phyloP scores from a whole-genome alignment of 2,329 filamentous ascomycete species.

The Proliferodiscus dingleyae region DNA sequence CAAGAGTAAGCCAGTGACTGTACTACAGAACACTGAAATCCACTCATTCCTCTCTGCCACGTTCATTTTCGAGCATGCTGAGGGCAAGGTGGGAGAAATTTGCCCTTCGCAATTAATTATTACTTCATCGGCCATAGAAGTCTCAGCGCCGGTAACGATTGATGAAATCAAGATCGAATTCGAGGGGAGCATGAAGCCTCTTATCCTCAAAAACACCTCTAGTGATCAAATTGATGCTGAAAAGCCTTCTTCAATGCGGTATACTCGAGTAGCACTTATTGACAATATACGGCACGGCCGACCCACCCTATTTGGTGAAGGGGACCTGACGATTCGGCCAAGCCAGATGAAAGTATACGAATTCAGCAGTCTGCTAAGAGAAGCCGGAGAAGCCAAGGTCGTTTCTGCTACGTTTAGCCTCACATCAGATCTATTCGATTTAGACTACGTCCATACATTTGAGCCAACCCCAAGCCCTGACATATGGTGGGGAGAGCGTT shows the following conservation, averaged over 20 bases:
- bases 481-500: conserved; percentile 47
- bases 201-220: conserved; percentile 40
- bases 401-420: conserved; percentile 59
- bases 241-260: conserved; percentile 2
- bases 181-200: conserved; percentile 51
- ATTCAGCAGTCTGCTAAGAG: conserved; percentile 68
- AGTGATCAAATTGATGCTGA: conserved; percentile 1
- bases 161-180: conserved; percentile 50
- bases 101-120: conserved; percentile 55
- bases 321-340: conserved; percentile 61
- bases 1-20: conserved; percentile 44
- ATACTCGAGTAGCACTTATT: conserved; percentile 18
- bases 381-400: conserved; percentile 72
- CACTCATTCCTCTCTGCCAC: conserved; percentile 50
- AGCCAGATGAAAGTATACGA: conserved; percentile 67
- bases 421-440: conserved; percentile 58
- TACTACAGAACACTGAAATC: conserved; percentile 45
- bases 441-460: conserved; percentile 61
- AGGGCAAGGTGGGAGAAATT: conserved; percentile 57
- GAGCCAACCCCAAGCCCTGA: conserved; percentile 38
- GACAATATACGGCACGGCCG: conserved; percentile 29
- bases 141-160: conserved; percentile 48
- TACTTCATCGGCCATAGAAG: conserved; percentile 49
- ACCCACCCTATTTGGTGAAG: conserved; percentile 45
- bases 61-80: conserved; percentile 53